Percentiles rank a stretch among this genome's conserved stretches.
Evolutionary conservation across 1,284 basidiomycete species (phyloP).

Genomic region (Gymnopus androsaceus): DNA sequence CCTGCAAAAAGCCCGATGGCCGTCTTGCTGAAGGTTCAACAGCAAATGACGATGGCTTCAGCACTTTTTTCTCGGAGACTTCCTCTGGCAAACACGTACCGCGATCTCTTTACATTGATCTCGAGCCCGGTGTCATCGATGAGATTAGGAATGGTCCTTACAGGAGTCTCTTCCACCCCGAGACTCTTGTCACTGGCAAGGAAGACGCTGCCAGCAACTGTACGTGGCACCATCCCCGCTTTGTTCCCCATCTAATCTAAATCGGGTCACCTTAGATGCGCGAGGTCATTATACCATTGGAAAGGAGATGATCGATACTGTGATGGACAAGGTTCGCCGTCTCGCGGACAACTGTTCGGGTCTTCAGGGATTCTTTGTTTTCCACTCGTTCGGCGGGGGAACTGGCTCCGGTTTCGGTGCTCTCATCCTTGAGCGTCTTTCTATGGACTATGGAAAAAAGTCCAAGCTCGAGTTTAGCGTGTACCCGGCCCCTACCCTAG

Average conservation of each 20-base stretch:
- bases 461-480: slow-evolving; percentile 99
- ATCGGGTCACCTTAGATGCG: slow-evolving; percentile 61
- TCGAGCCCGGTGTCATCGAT: slow-evolving; percentile 97
- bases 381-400: slow-evolving; percentile 99
- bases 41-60: slow-evolving; percentile 90
- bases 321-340: slow-evolving; percentile 96
- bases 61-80: slow-evolving; percentile 94
- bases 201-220: slow-evolving; percentile 99
- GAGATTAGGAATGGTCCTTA: slow-evolving; percentile 96
- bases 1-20: slow-evolving; percentile 83
- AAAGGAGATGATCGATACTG: slow-evolving; percentile 90
- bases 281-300: slow-evolving; percentile 98
- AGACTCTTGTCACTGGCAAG: slow-evolving; percentile 97
- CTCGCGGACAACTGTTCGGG: slow-evolving; percentile 97
- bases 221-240: slow-evolving; percentile 41
- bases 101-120: slow-evolving; percentile 95
- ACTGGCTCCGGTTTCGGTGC: slow-evolving; percentile 99
- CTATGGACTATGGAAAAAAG: slow-evolving; percentile 99
- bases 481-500: slow-evolving; percentile 93
- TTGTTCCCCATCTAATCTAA: slow-evolving; percentile 13
- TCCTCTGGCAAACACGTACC: slow-evolving; percentile 97
- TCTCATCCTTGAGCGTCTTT: slow-evolving; percentile 94
- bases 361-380: slow-evolving; percentile 99
- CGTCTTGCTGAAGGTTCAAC: slow-evolving; percentile 77
- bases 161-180: slow-evolving; percentile 97